Evolutionary conservation across 73 alveolate genomes (phyloP).

Genomic region (Loxodes magnus): DNA sequence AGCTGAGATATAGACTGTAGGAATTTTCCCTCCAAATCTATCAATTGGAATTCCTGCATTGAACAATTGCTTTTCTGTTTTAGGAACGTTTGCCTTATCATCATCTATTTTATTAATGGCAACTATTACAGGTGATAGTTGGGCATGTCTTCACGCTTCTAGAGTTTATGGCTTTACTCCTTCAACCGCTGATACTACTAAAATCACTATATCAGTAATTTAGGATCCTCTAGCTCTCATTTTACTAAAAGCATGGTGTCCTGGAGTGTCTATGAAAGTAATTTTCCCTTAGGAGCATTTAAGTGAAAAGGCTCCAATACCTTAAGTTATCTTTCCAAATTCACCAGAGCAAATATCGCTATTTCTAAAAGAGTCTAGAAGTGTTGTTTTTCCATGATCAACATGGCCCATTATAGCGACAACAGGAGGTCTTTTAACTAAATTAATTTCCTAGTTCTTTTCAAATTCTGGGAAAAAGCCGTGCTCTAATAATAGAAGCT

Average conservation of each 20-base stretch:
- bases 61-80: conserved; percentile 34
- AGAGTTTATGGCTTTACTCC: conserved; percentile 83
- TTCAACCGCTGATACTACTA: conserved; percentile 86
- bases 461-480: too few species aligned
- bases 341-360: conserved; percentile 60
- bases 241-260: conserved; percentile 84
- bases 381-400: conserved; percentile 94
- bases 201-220: conserved; percentile 75
- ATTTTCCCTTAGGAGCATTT: conserved; percentile 42
- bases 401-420: conserved; percentile 95
- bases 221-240: conserved; percentile 88
- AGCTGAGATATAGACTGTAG: conserved; percentile 62
- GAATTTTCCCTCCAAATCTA: conserved; percentile 62
- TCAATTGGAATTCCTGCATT: conserved; percentile 44
- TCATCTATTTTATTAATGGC: conserved; percentile 84
- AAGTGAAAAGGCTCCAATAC: conserved; percentile 88
- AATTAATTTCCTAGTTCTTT: too few species aligned
- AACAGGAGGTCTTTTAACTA: conserved; percentile 79
- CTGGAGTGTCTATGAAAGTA: conserved; percentile 94
- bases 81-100: conserved; percentile 52
- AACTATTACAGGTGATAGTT: conserved; percentile 60
- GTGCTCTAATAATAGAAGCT: too few species aligned
- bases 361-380: conserved; percentile 70
- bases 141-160: conserved; percentile 71
- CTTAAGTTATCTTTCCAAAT: conserved; percentile 82